Conservation (phyloP, 345 rosid genomes). For the Euclidium syriacum region DNA sequence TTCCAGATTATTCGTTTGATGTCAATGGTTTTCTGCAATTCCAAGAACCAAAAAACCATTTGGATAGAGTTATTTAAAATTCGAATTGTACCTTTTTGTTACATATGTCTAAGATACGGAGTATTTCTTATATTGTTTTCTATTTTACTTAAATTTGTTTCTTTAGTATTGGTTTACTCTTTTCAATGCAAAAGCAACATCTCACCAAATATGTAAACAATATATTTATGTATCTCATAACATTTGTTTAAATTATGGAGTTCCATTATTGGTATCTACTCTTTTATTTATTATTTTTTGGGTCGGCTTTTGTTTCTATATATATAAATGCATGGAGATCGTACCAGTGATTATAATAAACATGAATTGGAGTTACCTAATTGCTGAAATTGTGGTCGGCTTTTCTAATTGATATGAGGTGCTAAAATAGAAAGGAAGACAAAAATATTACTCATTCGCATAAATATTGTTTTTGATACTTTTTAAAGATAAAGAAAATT, state of each 20-base stretch:
- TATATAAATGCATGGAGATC: conserved; percentile 4
- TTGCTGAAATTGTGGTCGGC: no score
- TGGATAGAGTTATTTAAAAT: conserved; percentile 12
- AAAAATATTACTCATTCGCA: no score
- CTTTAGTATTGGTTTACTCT: neutral
- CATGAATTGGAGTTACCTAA: neutral
- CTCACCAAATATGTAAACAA: conserved; percentile 15
- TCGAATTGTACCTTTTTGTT: neutral
- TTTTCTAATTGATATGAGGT: neutral
- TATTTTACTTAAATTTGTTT: neutral
- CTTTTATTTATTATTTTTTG: conserved; percentile 12
- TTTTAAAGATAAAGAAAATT: no score
- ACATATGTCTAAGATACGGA: no score
- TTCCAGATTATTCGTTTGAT: conserved; percentile 35
- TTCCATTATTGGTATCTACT: conserved; percentile 25
- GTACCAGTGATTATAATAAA: neutral
- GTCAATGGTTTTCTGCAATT: conserved; percentile 40
- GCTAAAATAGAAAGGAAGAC: no score
- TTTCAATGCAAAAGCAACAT: conserved; percentile 19
- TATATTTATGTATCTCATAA: neutral
- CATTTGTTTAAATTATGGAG: conserved; percentile 19
- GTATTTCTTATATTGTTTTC: neutral
- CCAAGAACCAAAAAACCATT: conserved; percentile 17
- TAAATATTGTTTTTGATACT: no score
- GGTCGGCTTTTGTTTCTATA: neutral